These are phyloP conservation scores for Rugosomyces carneus DNA, from an alignment of 1,284 basidiomycete genomes.

Conservation along the genomic window DNA sequence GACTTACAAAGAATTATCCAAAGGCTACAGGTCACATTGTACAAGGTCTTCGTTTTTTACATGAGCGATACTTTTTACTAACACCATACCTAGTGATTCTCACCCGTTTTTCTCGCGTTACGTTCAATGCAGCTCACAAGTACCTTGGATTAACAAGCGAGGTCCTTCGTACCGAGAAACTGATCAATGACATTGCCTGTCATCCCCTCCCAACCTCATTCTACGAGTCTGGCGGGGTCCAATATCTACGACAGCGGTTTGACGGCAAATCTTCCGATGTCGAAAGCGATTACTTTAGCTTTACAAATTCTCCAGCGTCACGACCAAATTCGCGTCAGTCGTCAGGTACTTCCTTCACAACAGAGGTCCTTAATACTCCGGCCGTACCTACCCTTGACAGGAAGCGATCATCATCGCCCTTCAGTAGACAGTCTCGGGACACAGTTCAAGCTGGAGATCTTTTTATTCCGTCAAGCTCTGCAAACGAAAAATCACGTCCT, in stretches of 20 bases:
- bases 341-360: constrained; percentile 22
- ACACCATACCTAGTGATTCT: constrained; percentile 65
- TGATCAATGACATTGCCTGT: constrained; percentile 94
- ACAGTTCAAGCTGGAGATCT: constrained; percentile 68
- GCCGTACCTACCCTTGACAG: constrained; percentile 13
- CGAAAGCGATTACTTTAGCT: constrained; percentile 52
- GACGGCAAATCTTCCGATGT: constrained; percentile 47
- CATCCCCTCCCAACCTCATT: constrained; percentile 90
- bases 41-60: constrained; percentile 52
- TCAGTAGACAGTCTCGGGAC: constrained; percentile 34
- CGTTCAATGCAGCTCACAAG: constrained; percentile 92
- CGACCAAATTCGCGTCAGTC: constrained; percentile 20
- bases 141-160: constrained; percentile 95
- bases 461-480: constrained; percentile 42
- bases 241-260: constrained; percentile 83
- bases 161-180: constrained; percentile 92
- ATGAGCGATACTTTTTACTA: neutral
- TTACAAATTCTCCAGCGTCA: constrained; percentile 24
- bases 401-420: constrained; percentile 22
- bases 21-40: constrained; percentile 98
- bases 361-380: constrained; percentile 15
- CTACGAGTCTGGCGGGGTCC: constrained; percentile 91
- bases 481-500: constrained; percentile 41
- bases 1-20: constrained; percentile 91
- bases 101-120: constrained; percentile 94